phyloP scores from a whole-genome alignment of 495 filamentous ascomycete genomes.

The Aspergillus ellipticus region DNA sequence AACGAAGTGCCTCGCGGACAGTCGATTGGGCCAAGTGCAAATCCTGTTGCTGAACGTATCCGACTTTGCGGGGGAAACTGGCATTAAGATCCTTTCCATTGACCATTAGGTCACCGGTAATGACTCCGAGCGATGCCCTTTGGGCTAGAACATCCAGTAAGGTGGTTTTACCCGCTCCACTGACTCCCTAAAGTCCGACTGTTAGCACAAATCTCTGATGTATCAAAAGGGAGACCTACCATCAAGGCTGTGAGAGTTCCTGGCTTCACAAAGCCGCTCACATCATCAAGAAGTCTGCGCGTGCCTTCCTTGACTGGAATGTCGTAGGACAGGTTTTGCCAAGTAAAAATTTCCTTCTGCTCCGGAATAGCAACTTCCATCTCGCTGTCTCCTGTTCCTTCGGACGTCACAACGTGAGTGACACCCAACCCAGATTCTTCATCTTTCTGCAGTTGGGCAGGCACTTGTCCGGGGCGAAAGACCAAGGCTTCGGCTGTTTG shows the following conservation, averaged over 20 bases:
- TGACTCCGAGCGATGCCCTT: constrained; percentile 45
- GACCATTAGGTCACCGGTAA: constrained; percentile 51
- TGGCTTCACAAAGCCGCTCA: constrained; percentile 63
- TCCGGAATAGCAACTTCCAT: constrained; percentile 31
- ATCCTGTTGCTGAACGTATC: constrained; percentile 93
- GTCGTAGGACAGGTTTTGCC: constrained; percentile 68
- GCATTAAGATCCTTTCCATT: constrained; percentile 52
- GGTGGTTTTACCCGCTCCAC: constrained; percentile 66
- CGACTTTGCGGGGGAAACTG: constrained; percentile 86
- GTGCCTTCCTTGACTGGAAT: constrained; percentile 57
- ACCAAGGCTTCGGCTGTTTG: constrained; percentile 32
- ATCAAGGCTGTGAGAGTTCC: constrained; percentile 64
- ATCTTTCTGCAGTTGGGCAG: constrained; percentile 38
- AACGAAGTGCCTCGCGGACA: constrained; percentile 75
- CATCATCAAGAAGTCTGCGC: constrained; percentile 58
- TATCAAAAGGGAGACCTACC: constrained; percentile 18
- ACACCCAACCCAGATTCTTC: constrained; percentile 11
- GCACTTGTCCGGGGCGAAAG: constrained; percentile 29
- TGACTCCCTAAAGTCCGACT: too few species aligned
- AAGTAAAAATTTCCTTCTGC: constrained; percentile 63
- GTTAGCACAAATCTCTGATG: not conserved
- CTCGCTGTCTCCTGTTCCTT: constrained; percentile 12
- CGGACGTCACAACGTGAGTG: not conserved
- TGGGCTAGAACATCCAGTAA: constrained; percentile 58
- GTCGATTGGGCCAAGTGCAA: constrained; percentile 69